Conservation (phyloP, 148 eudicot species). For the Diospyros kaki region DNA sequence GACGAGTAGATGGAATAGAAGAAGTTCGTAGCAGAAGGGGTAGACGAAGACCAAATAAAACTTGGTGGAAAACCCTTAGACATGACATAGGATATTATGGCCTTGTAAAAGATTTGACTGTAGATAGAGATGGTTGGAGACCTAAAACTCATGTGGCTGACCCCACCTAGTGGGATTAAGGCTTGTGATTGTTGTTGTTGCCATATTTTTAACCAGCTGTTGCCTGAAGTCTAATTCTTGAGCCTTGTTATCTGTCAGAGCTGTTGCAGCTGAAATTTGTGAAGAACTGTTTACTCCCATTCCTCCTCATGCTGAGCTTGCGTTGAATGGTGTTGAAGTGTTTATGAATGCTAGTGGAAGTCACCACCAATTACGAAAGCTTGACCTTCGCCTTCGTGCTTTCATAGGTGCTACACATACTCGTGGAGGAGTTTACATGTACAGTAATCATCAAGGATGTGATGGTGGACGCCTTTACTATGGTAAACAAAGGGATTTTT, state of each 20-base stretch:
- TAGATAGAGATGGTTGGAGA: no score
- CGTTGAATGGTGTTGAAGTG: slow-evolving; percentile 86
- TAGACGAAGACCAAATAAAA: no score
- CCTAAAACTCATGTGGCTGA: no score
- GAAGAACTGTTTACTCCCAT: slow-evolving; percentile 82
- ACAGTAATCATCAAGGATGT: slow-evolving; percentile 96
- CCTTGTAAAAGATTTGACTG: no score
- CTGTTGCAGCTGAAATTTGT: slow-evolving; percentile 93
- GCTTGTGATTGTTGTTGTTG: no score
- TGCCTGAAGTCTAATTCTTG: slow-evolving; percentile 3
- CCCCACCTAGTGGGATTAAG: no score
- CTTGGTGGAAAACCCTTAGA: no score
- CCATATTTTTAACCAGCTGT: no score
- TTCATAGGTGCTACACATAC: slow-evolving; percentile 81
- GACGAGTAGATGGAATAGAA: no score
- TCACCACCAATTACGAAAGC: slow-evolving; percentile 93
- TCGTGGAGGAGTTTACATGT: slow-evolving; percentile 97
- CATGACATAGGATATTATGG: no score
- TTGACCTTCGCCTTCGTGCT: slow-evolving; percentile 84
- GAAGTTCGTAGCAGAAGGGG: no score
- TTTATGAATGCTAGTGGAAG: slow-evolving; percentile 99
- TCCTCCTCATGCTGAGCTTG: slow-evolving; percentile 87
- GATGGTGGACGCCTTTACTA: slow-evolving; percentile 93
- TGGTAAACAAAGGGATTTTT: slow-evolving; percentile 40
- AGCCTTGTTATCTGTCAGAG: slow-evolving; percentile 40